A percentile compares a stretch with the other conserved stretches of the same genome.
Conservation (phyloP, 129 eudicot genomes). For the Logfia minima region DNA sequence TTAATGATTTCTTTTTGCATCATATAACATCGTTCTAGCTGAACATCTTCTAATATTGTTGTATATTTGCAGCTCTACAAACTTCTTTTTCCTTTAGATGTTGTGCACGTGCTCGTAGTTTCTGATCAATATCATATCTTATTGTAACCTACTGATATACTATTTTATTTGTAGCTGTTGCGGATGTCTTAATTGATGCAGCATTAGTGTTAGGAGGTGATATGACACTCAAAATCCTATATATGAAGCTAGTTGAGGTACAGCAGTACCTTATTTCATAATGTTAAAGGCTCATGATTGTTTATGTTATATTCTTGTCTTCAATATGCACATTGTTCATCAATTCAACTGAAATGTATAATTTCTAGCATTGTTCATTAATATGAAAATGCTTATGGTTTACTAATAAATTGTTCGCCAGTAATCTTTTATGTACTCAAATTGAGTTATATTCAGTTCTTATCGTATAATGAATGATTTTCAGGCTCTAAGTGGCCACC, state of each 20-base stretch:
- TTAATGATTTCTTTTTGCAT: neutral
- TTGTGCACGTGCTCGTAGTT: neutral
- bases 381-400: neutral
- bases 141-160: constrained; percentile 21
- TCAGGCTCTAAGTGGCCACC: constrained; percentile 66
- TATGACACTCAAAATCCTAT: constrained; percentile 73
- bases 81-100: neutral
- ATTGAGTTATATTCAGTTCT: constrained; percentile 20
- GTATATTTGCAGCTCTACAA: neutral
- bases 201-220: constrained; percentile 98
- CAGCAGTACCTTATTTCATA: constrained; percentile 19
- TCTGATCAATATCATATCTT: neutral
- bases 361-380: neutral
- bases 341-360: neutral
- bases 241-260: constrained; percentile 95
- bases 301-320: neutral
- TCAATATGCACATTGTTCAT: neutral
- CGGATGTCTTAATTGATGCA: constrained; percentile 97
- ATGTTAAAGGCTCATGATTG: neutral
- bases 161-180: constrained; percentile 70
- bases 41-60: neutral
- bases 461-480: constrained; percentile 8
- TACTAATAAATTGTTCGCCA: neutral
- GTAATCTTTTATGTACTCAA: neutral
- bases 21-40: neutral